phyloP scores from a whole-genome alignment of 2,329 filamentous ascomycete genomes.

The Fusarium duplospermum region DNA sequence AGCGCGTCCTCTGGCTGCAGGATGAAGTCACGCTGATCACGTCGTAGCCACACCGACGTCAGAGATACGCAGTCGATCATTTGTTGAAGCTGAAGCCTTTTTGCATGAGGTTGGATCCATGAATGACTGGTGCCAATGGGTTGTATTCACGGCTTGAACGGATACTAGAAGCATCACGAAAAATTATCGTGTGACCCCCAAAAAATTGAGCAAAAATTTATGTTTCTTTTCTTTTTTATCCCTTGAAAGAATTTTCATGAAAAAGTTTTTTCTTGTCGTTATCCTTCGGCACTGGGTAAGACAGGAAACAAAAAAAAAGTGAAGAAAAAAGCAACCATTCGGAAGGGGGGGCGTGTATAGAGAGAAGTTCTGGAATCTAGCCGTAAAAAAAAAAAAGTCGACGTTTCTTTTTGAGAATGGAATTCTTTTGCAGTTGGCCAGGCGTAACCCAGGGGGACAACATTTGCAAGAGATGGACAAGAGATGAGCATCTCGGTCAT shows the following conservation, averaged over 20 bases:
- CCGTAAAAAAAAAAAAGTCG: background rate
- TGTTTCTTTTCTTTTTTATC: background rate
- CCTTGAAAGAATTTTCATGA: constrained; percentile 1
- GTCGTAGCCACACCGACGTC: constrained; percentile 29
- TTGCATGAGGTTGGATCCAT: background rate
- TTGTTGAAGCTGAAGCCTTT: background rate
- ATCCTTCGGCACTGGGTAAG: constrained; percentile 11
- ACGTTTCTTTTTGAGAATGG: background rate
- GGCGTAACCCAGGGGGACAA: background rate
- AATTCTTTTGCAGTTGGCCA: constrained; percentile 33
- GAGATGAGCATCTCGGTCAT: background rate
- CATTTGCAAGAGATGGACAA: background rate
- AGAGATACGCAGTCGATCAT: constrained; percentile 22
- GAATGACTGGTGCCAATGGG: background rate
- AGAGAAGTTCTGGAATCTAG: constrained; percentile 29
- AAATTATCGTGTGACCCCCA: constrained; percentile 21
- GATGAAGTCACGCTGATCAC: constrained; percentile 43
- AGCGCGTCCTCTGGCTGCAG: constrained; percentile 32
- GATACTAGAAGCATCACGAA: background rate
- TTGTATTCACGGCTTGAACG: background rate
- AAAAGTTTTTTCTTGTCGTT: background rate
- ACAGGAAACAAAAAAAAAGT: background rate
- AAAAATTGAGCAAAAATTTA: background rate
- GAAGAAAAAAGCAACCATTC: constrained; percentile 6
- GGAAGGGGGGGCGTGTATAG: background rate